Evolutionary conservation across 148 eudicot genomes (phyloP).

Genomic region (Agrostemma githago): DNA sequence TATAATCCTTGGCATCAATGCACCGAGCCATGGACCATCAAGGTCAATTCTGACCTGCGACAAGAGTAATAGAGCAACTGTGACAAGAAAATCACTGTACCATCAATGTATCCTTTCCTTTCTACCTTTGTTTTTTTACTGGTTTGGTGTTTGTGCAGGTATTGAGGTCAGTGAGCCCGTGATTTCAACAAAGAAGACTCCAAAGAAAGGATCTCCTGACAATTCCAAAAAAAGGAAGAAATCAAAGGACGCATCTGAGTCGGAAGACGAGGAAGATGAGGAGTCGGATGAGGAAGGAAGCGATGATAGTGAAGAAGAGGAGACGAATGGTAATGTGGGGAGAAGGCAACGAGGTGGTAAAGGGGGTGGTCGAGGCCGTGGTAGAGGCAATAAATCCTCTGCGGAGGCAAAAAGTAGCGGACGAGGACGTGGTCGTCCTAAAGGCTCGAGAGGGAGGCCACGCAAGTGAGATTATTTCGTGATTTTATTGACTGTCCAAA

Average conservation of each 20-base stretch:
- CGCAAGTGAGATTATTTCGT: conserved; percentile 29
- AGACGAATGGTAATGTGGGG: conserved; percentile 46
- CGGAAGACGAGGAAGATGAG: conserved; percentile 53
- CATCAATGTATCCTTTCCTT: no score
- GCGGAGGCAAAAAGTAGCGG: conserved; percentile 33
- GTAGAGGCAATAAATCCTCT: conserved; percentile 56
- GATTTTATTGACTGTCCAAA: conserved; percentile 8
- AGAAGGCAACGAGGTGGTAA: conserved; percentile 59
- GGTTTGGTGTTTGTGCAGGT: conserved; percentile 24
- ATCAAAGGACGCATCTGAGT: conserved; percentile 53
- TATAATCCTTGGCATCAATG: no score
- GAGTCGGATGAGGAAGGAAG: conserved; percentile 35
- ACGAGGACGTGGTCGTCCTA: conserved; percentile 30
- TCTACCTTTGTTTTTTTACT: no score
- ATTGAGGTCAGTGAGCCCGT: conserved; percentile 36
- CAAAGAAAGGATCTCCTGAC: conserved; percentile 44
- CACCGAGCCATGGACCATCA: background rate
- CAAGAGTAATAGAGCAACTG: background rate
- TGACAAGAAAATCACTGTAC: background rate
- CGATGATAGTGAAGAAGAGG: conserved; percentile 48
- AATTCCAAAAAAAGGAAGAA: conserved; percentile 73
- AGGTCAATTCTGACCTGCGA: background rate
- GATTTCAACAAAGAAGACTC: conserved; percentile 34
- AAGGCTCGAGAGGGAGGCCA: conserved; percentile 71
- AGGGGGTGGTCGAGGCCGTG: conserved; percentile 61